Percentiles rank a stretch among this genome's conserved stretches.
Evolutionary conservation across 129 eudicot genomes (phyloP).

Genomic region (Centella asiatica): DNA sequence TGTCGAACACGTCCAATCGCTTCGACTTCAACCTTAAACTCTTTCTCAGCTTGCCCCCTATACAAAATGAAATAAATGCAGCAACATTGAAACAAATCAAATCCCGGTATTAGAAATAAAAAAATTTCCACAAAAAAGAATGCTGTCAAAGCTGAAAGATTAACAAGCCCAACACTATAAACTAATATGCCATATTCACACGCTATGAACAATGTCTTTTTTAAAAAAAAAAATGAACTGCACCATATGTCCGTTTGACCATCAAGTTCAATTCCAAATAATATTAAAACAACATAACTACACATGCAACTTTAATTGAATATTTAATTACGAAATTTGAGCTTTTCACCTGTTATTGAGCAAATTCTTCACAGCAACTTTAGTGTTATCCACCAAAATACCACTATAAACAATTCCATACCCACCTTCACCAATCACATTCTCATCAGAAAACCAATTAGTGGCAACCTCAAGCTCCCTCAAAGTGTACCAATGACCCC

Average conservation of each 20-base stretch:
- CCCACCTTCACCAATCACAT: constrained; percentile 92
- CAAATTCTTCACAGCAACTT: constrained; percentile 81
- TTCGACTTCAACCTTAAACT: constrained; percentile 92
- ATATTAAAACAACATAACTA: too few species aligned
- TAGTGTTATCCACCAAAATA: constrained; percentile 38
- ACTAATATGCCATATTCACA: too few species aligned
- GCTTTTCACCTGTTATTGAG: constrained; percentile 61
- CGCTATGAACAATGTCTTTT: too few species aligned
- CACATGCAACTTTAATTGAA: too few species aligned
- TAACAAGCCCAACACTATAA: too few species aligned
- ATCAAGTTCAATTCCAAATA: not conserved
- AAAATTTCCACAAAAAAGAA: too few species aligned
- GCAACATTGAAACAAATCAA: not conserved
- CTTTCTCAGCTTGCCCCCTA: constrained; percentile 96
- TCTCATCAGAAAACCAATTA: constrained; percentile 63
- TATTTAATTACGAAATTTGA: not conserved
- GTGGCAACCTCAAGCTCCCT: constrained; percentile 73
- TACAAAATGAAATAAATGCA: constrained; percentile 2
- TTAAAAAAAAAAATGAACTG: not conserved
- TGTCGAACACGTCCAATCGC: constrained; percentile 92
- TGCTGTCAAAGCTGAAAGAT: too few species aligned
- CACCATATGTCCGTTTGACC: not conserved
- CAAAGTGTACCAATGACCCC: constrained; percentile 92
- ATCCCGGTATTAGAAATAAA: too few species aligned
- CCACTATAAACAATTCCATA: constrained; percentile 86